phyloP scores from a whole-genome alignment of 495 filamentous ascomycete species.

The Penicillium riverlandense region DNA sequence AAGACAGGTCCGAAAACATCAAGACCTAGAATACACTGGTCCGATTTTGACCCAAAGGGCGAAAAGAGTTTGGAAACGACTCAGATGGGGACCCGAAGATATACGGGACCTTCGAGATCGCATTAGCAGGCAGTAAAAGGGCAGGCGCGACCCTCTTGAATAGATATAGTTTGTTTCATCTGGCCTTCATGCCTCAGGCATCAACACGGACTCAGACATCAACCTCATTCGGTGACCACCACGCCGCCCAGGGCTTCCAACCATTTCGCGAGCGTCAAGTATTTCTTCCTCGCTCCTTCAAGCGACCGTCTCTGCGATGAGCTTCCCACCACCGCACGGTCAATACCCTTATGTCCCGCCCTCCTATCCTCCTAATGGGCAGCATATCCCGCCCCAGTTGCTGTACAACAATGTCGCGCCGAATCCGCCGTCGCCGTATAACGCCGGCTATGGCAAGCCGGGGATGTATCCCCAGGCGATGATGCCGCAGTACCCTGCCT shows the following conservation, averaged over 20 bases:
- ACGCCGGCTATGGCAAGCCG: slow-evolving; percentile 32
- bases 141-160: too few species aligned
- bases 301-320: slow-evolving; percentile 25
- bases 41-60: too few species aligned
- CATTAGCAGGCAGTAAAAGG: too few species aligned
- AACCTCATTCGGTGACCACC: slow-evolving; percentile 2
- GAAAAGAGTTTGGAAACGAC: too few species aligned
- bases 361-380: slow-evolving; percentile 21
- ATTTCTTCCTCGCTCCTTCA: too few species aligned
- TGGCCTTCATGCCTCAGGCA: too few species aligned
- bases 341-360: slow-evolving; percentile 30
- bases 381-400: slow-evolving; percentile 30
- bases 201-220: too few species aligned
- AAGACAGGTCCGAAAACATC: too few species aligned
- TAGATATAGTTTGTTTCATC: too few species aligned
- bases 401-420: slow-evolving; percentile 34
- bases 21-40: too few species aligned
- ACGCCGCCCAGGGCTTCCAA: slow-evolving; percentile 13
- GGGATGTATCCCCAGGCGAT: slow-evolving; percentile 29
- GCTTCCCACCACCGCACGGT: slow-evolving; percentile 40
- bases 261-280: not conserved
- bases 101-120: too few species aligned
- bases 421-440: slow-evolving; percentile 23
- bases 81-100: too few species aligned
- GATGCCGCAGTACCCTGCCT: slow-evolving; percentile 26